phyloP scores from a whole-genome alignment of 805 yeast species.

The Millerozyma acaciae region DNA sequence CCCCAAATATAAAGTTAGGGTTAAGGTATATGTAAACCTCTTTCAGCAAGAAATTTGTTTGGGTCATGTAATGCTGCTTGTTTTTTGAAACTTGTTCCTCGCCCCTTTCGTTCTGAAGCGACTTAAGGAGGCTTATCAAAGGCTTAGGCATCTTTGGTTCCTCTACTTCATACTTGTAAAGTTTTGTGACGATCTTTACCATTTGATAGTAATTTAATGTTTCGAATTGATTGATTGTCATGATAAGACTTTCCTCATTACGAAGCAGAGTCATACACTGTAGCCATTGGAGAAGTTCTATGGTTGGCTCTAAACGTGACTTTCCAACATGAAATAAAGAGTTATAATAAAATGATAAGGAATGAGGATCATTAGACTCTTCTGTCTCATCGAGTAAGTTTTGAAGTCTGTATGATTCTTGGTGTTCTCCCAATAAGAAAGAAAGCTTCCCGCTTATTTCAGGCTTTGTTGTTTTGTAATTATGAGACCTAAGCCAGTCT shows the following conservation, averaged over 20 bases:
- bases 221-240: slow-evolving; percentile 50
- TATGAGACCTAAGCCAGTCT: slow-evolving; percentile 85
- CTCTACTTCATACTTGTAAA: slow-evolving; percentile 79
- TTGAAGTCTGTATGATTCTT: slow-evolving; percentile 10
- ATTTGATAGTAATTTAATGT: slow-evolving; percentile 66
- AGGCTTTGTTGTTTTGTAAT: slow-evolving; percentile 40
- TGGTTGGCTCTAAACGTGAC: slow-evolving; percentile 63
- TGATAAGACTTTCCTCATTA: slow-evolving; percentile 58
- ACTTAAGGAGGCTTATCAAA: slow-evolving; percentile 24
- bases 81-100: slow-evolving; percentile 26
- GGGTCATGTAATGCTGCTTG: slow-evolving; percentile 37
- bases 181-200: slow-evolving; percentile 57
- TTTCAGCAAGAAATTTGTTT: slow-evolving; percentile 34
- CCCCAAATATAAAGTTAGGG: slow-evolving; percentile 48
- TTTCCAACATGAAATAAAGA: slow-evolving; percentile 64
- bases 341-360: slow-evolving; percentile 58
- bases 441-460: slow-evolving; percentile 29
- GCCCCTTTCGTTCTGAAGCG: slow-evolving; percentile 34
- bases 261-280: slow-evolving; percentile 76
- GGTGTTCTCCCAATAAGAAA: slow-evolving; percentile 12
- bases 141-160: slow-evolving; percentile 61
- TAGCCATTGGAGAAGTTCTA: slow-evolving; percentile 83
- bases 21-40: slow-evolving; percentile 48
- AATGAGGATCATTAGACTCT: slow-evolving; percentile 36
- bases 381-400: slow-evolving; percentile 22